Conservation (phyloP, 2,329 filamentous ascomycete genomes). For the Aspergillus versicolor region DNA sequence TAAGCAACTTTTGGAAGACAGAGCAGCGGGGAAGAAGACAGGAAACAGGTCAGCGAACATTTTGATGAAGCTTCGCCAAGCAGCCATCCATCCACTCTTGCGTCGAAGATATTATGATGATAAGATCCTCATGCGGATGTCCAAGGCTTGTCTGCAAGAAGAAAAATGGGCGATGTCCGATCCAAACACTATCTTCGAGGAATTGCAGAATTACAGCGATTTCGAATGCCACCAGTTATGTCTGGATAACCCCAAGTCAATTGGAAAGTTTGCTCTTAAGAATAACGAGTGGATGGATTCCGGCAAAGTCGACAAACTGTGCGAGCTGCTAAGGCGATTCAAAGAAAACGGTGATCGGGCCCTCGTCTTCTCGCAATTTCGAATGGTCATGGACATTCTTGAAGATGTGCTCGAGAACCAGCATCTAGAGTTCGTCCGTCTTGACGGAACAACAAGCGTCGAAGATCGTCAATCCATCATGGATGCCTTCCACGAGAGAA, state of each 20-base stretch:
- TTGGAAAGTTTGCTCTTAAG: conserved; percentile 58
- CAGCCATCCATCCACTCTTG: conserved; percentile 86
- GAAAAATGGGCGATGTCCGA: conserved; percentile 55
- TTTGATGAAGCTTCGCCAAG: conserved; percentile 89
- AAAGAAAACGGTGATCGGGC: conserved; percentile 79
- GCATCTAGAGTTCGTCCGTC: conserved; percentile 73
- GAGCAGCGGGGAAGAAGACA: conserved; percentile 55
- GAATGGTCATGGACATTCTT: conserved; percentile 85
- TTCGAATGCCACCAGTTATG: conserved; percentile 63
- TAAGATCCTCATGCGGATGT: conserved; percentile 72
- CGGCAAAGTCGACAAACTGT: conserved; percentile 82
- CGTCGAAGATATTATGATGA: conserved; percentile 81
- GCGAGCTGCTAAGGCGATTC: conserved; percentile 71
- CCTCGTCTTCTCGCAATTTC: conserved; percentile 91
- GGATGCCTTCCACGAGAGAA: conserved; percentile 76
- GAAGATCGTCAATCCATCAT: conserved; percentile 82
- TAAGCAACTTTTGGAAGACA: conserved; percentile 59
- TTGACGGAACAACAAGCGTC: conserved; percentile 82
- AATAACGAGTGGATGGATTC: conserved; percentile 67
- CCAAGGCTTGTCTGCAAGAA: conserved; percentile 70
- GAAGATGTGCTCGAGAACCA: conserved; percentile 75
- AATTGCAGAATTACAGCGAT: conserved; percentile 57
- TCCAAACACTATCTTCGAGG: conserved; percentile 53
- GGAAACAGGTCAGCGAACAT: conserved; percentile 61
- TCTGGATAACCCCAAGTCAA: conserved; percentile 49